These are phyloP conservation scores for Straminergon stramineum DNA, from an alignment of 225 moss, liverwort and hornwort species.

Conservation along the genomic window DNA sequence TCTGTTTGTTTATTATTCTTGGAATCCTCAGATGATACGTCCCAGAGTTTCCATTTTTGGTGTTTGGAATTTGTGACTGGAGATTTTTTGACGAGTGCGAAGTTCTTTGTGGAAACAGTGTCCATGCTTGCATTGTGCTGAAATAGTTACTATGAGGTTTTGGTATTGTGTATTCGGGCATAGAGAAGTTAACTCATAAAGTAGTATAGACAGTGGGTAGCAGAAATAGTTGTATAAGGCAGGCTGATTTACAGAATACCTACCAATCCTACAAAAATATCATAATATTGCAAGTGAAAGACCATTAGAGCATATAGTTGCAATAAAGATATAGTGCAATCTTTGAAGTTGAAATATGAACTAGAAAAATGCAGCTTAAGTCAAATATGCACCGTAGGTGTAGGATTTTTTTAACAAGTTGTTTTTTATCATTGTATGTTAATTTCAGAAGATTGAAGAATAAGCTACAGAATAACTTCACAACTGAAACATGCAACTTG, in stretches of 20 bases:
- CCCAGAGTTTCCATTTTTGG: neutral
- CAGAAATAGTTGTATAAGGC: neutral
- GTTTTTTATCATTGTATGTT: neutral
- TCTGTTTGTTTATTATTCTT: neutral
- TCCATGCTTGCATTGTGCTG: too few species aligned
- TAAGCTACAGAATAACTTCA: too few species aligned
- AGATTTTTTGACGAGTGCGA: neutral
- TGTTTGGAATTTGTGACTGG: neutral
- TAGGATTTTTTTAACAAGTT: neutral
- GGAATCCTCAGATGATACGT: neutral
- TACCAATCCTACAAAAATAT: neutral
- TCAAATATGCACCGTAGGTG: neutral
- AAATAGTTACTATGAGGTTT: neutral
- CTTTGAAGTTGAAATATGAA: neutral
- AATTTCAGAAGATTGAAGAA: neutral
- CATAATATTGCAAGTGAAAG: neutral
- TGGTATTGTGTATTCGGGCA: neutral
- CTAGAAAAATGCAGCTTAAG: rapidly evolving
- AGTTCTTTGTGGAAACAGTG: neutral
- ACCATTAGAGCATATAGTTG: neutral
- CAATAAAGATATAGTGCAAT: neutral
- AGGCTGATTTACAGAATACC: neutral
- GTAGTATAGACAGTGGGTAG: neutral
- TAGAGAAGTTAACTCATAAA: neutral
- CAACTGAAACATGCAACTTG: neutral